Evolutionary conservation across 1,139 yeast genomes (phyloP).

Genomic region (Blastobotrys buckinghamii): DNA sequence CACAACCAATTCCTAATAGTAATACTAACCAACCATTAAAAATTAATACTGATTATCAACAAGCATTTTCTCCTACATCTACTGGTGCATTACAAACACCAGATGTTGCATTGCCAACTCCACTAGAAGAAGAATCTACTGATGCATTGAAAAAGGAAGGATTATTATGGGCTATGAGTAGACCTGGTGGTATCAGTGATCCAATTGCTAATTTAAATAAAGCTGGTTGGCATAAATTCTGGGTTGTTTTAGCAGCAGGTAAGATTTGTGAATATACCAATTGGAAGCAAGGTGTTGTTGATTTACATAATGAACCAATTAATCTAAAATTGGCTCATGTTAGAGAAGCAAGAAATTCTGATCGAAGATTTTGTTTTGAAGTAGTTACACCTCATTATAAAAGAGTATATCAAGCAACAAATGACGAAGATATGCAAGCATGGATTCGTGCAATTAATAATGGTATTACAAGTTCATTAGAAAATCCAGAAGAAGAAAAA

Average conservation of each 20-base stretch:
- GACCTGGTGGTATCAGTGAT: slow-evolving; percentile 36
- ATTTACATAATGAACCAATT: slow-evolving; percentile 62
- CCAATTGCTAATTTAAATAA: slow-evolving; percentile 65
- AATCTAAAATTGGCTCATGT: slow-evolving; percentile 69
- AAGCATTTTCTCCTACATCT: neutral
- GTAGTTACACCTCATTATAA: slow-evolving; percentile 67
- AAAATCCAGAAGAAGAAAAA: slow-evolving; percentile 6
- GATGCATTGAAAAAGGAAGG: slow-evolving; percentile 40
- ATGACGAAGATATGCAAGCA: slow-evolving; percentile 57
- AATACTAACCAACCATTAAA: neutral
- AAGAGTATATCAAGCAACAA: slow-evolving; percentile 72
- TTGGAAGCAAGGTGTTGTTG: slow-evolving; percentile 63
- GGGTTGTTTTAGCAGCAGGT: slow-evolving; percentile 73
- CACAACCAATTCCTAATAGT: neutral
- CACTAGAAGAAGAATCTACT: neutral
- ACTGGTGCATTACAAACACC: neutral
- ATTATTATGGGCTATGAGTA: slow-evolving; percentile 50
- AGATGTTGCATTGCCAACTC: neutral
- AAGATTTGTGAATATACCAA: slow-evolving; percentile 66
- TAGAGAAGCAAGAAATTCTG: slow-evolving; percentile 43
- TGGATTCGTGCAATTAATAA: slow-evolving; percentile 58
- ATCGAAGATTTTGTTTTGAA: slow-evolving; percentile 60
- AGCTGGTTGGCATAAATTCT: slow-evolving; percentile 79
- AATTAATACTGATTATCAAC: neutral
- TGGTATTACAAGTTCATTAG: slow-evolving; percentile 35